Evolutionary conservation across 345 rosid genomes (phyloP).

Genomic region (Acer yangbiense): DNA sequence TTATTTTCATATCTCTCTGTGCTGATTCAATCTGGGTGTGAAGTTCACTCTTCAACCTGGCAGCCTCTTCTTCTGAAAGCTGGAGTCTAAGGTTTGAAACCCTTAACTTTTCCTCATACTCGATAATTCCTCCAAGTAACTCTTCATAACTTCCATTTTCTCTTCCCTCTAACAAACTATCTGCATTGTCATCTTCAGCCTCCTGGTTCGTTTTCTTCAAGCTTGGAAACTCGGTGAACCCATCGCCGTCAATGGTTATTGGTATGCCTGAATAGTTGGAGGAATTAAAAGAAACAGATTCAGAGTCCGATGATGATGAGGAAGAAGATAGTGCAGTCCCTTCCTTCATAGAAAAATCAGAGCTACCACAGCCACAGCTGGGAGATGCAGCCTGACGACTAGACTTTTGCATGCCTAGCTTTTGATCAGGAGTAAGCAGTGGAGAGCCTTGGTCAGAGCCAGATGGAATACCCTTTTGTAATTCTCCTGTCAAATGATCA

Average conservation of each 20-base stretch:
- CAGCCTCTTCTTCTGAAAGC: constrained; percentile 61
- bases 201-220: constrained; percentile 28
- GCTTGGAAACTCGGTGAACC: constrained; percentile 30
- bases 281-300: constrained; percentile 63
- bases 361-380: constrained; percentile 51
- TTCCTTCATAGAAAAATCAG: constrained; percentile 56
- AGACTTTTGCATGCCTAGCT: constrained; percentile 30
- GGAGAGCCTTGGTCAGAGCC: constrained; percentile 39
- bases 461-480: constrained; percentile 30
- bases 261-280: constrained; percentile 43
- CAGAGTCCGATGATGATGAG: constrained; percentile 67
- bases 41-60: constrained; percentile 15
- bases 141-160: constrained; percentile 43
- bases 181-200: constrained; percentile 33
- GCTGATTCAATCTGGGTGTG: constrained; percentile 46
- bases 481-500: constrained; percentile 42
- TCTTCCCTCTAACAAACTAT: constrained; percentile 22
- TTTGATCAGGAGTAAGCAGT: constrained; percentile 42
- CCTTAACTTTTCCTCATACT: constrained; percentile 53
- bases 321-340: constrained; percentile 55
- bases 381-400: constrained; percentile 48
- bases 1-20: constrained; percentile 22
- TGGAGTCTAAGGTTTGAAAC: constrained; percentile 43
- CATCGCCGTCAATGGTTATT: constrained; percentile 30
- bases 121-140: constrained; percentile 29